Evolutionary conservation across 2,329 filamentous ascomycete species (phyloP), one percentile per base, ranked within the genome.

Genomic region (Diaporthe velutina): DNA sequence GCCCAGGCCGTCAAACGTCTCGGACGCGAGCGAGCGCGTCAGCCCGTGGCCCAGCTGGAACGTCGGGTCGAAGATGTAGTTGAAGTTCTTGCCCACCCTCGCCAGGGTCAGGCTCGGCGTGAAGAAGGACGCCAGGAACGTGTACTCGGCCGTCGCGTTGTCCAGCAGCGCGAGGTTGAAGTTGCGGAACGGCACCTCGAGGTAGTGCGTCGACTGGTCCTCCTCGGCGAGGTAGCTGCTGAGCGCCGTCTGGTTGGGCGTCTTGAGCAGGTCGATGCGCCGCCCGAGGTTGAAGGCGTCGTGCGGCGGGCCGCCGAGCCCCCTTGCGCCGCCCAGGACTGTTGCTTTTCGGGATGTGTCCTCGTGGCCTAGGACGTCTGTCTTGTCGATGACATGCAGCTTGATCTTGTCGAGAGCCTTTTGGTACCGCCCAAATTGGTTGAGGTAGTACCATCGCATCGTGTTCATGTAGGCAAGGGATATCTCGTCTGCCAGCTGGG

Each of bases 371-470:
- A 99, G 87, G 0, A 95, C 90, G 80, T 98, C 95, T 77, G 93
- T 92, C 81, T 93, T 95, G 80, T 98, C 96, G 74, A 98, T 88
- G 6, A 89, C 83, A 80, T 98, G 95, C 3, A 98, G 83, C 80
- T 94, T 96, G 75, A 99, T 89, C 82, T 95, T 97, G 73, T 93
- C 93, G 8, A 99, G 87, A 0, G 97, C 93, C 79, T 93, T 92
- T 77, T 94, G 92, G 83, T 99, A 99, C 45, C 96, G 92, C 4
- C 91, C 92, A 81, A 99, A 99, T 82, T 98, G 95, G 78, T 94
- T 97, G 71, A 93, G 85, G 82, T 98, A 98, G 81, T 99, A 99
- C 97, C 97, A 99, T 71, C 95, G 92, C 95, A 99, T 99, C 0
- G 97, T 99, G 82, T 98, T 98, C 86, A 97, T 93, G 80, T 99